Evolutionary conservation across 2,329 filamentous ascomycete species (phyloP), one percentile per base, ranked within the genome.

Genomic region (Rasamsonia emersonii): DNA sequence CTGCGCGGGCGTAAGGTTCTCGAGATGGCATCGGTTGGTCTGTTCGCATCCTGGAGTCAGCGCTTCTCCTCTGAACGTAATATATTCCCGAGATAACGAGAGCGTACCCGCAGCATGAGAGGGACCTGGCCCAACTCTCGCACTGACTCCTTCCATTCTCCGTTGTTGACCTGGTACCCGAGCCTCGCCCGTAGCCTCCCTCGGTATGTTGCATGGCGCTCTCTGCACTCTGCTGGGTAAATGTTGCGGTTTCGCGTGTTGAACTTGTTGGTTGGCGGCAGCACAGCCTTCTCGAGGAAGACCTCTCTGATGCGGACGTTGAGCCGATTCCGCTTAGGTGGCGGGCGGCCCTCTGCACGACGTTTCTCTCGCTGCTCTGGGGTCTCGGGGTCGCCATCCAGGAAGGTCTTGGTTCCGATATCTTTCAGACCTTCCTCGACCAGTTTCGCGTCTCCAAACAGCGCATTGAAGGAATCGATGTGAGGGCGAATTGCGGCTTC

Each of bases 381-480:
- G 2, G 54, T 58, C 35, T 66, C 60, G 15, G 56, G 54, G 37
- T 85, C 74, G 42, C 86, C 86, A 57, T 98, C 91, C 29, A 94
- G 75, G 51, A 83, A 93, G 4, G 75, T 75, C 63, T 89, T 93
- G 42, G 76, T 82, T 50, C 89, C 91, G 62, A 98, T 96, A 54
- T 98, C 91, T 51, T 75, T 76, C 39, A 96, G 59, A 9, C 73
- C 86, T 43, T 85, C 78, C 30, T 82, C 75, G 33, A 98, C 58
- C 32, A 81, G 67, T 32, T 83, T 85, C 59, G 80, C 72, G 36
- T 72, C 68, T 18, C 78, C 75, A 54, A 95, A 93, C 28, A 96
- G 71, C 32, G 79, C 79, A 67, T 98, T 94, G 75, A 95, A 98
- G 5, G 91, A 91, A 51, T 95, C 80, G 48, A 96, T 82, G 60